Evolutionary conservation across 306 rosid genomes (phyloP).

Genomic region (Clitoria ternatea): DNA sequence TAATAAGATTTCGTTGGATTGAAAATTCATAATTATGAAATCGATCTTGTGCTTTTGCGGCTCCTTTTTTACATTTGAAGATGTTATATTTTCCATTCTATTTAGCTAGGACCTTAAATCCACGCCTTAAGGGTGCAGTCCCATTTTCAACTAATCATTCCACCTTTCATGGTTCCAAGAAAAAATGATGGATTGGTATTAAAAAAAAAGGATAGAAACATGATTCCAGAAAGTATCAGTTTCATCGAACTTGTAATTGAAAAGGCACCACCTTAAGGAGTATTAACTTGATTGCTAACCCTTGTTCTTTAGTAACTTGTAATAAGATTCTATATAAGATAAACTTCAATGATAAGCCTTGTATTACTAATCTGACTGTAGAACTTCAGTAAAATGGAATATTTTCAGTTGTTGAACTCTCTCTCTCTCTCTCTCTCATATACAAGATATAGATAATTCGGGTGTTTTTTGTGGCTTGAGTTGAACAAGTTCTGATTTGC

Average conservation of each 20-base stretch:
- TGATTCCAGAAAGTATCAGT: not conserved
- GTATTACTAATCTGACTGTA: not conserved
- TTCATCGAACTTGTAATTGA: not conserved
- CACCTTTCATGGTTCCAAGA: not conserved
- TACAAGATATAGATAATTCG: too few species aligned
- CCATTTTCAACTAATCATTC: not conserved
- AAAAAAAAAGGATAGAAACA: not conserved
- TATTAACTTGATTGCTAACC: not conserved
- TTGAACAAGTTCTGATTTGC: not conserved
- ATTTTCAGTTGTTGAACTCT: not conserved
- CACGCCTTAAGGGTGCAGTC: not conserved
- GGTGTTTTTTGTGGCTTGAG: not conserved
- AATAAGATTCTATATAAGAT: not conserved
- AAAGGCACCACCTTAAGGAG: constrained; percentile 1
- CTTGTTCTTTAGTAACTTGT: not conserved
- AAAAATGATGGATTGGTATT: not conserved
- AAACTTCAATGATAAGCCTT: not conserved
- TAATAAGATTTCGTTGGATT: constrained; percentile 13
- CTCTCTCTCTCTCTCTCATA: not conserved
- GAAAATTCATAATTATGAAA: constrained; percentile 18
- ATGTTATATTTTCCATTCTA: not conserved
- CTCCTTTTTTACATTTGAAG: constrained; percentile 1
- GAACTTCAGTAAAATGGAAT: not conserved
- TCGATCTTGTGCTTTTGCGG: not conserved
- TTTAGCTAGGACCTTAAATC: not conserved